Evolutionary conservation across 75 land plant species (phyloP), one percentile per base, ranked within the genome.

Genomic region (Pseudotsuga menziesii): DNA sequence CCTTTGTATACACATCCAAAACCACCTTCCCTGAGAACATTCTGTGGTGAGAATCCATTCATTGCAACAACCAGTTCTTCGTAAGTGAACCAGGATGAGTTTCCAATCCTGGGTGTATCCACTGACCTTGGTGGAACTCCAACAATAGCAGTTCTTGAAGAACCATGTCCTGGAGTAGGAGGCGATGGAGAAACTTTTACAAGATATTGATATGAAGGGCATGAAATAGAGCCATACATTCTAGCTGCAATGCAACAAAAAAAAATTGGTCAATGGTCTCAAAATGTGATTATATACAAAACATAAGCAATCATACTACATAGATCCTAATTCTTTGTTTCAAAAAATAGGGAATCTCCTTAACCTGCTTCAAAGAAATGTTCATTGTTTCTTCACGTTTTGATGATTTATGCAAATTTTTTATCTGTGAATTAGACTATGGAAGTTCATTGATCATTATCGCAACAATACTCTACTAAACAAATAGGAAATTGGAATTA

Each of bases 1-100:
- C 98, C 98, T 76, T 91, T 94, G 84, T 94, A 83, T 22, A 94
- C 97, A 61, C 80, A 88, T 39, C 98, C 98, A 61, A 94, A 94
- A 11, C 98, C 87, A 17, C 98, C 88, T 72, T 85, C 86, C 29
- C 87, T 92, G 15, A 88, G 58, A 11, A 84, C 76, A n/a, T 84
- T 90, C 7, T 61, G 76, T 64, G 66, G 85, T 14, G 84, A 83
- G 86, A 88, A 89, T 13, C 85, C 88, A 63, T 77, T 48, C 4
- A 92, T 85, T 55, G 92, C 95, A n/a, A 57, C 64, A 4, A 80
- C 83, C 20, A 82, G 64, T 78, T 87, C 88, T 26, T 84, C 89
- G 66, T 84, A 85, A 13, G 74, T 81, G 58, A 87, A 84, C 61
- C 58, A 58, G 63, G 82, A 76, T 19, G 44, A 70, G 54, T 55